Base-by-base conservation (phyloP, 1,284 basidiomycete genomes). In the Abortiporus biennis region DNA sequence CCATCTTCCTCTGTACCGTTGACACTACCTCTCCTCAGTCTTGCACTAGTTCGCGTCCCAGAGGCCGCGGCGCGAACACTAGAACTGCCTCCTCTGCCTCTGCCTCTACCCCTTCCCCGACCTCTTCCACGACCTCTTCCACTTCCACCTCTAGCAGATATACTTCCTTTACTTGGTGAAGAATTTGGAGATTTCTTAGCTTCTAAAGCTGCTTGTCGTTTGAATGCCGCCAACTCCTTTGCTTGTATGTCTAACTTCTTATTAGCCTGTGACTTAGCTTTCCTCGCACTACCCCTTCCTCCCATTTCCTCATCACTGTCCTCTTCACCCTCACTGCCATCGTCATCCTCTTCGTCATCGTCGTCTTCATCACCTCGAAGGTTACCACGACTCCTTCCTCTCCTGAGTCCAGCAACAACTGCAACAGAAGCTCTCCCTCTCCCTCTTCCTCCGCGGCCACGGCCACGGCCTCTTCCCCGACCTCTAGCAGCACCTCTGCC, bases 221-320 rank as follows among this genome's bases (percentile, higher is more conserved):
- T 76, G 34, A 79, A 69, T 53, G 75, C 74, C 3, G 74, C 82
- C 1, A 84, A 65, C 53, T 82, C 77, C 53, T 71, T 81, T 3
- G 81, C 82, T 53, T 86, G 85, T 0, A 69, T 67, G 53, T 82
- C 78, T 2, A 85, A 64, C 55, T 75, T 80, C 49, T 71, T 64
- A 49, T 84, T 86, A 19, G 83, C 82, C 52, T 78, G 74, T n/a
- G 71, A 66, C 57, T 86, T 86, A 3, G 84, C 80, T 5, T 75
- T 79, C 32, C 82, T 68, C 38, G 73, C 68, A 27, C 69, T 68
- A 4, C 23, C 15, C 45, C 71, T 65, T 37, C 56, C 53, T 25
- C 49, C 54, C 34, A 58, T 57, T 24, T 53, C 52, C n/a, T 39
- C 15, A 15, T 52, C 49, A 15, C 47, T 38, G 36, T 56, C 57